Evolutionary conservation across 1,284 basidiomycete species (phyloP).

Genomic region (Puccinia novopanici): DNA sequence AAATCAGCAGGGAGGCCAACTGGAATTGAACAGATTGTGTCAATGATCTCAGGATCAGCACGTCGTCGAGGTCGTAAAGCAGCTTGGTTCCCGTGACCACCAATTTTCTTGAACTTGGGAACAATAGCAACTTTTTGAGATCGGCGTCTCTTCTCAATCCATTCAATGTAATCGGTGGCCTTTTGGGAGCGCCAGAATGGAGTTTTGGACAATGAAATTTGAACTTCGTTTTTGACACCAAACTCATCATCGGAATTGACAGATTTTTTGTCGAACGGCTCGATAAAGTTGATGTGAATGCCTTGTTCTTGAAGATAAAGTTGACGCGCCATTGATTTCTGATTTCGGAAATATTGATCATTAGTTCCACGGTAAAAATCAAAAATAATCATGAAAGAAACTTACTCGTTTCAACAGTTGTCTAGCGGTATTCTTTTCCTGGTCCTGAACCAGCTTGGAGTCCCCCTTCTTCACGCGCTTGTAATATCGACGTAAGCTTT

Average conservation of each 20-base stretch:
- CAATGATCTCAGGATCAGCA: neutral
- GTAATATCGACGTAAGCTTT: constrained; percentile 22
- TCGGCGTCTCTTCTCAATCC: constrained; percentile 26
- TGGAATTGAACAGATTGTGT: constrained; percentile 3
- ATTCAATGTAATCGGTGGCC: constrained; percentile 32
- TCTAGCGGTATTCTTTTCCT: constrained; percentile 24
- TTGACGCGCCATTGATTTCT: constrained; percentile 48
- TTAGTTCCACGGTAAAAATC: no score
- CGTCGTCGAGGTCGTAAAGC: neutral
- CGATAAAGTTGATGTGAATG: no score
- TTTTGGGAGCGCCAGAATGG: constrained; percentile 37
- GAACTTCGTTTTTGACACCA: neutral
- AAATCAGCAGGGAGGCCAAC: constrained; percentile 38
- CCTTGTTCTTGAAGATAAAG: no score
- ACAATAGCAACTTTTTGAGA: neutral
- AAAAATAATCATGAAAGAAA: neutral
- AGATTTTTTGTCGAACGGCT: no score
- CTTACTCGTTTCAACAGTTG: constrained; percentile 4
- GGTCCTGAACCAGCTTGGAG: neutral
- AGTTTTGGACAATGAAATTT: constrained; percentile 5
- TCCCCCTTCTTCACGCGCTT: constrained; percentile 30
- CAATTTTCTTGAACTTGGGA: neutral
- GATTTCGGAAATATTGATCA: no score
- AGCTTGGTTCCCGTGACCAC: neutral
- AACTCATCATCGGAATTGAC: no score